These are phyloP conservation scores for Allantophomopsis cytisporea DNA, from an alignment of 2,329 filamentous ascomycete species.

Conservation along the genomic window DNA sequence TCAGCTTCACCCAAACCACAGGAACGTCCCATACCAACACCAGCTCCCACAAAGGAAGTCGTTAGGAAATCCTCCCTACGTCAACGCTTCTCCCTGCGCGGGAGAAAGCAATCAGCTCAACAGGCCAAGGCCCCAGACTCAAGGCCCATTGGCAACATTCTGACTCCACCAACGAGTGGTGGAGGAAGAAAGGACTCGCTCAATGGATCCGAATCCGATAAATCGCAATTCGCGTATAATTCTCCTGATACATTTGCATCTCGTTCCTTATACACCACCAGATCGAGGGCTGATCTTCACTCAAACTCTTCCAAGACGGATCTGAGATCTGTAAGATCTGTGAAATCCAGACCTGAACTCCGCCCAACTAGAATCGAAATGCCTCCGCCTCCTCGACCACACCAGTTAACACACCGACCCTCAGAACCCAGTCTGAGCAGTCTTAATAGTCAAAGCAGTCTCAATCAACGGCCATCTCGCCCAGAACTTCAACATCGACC, in stretches of 20 bases:
- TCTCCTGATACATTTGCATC: no score
- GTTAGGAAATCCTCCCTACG: conserved; percentile 11
- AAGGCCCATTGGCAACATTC: background rate
- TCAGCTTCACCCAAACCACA: conserved; percentile 5
- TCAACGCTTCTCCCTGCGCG: conserved; percentile 15
- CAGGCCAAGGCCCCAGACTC: background rate
- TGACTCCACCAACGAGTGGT: background rate
- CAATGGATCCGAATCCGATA: no score
- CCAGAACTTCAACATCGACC: background rate
- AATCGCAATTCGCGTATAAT: no score
- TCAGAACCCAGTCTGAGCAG: background rate
- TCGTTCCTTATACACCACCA: no score
- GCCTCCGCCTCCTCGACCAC: no score
- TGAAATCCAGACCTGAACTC: no score
- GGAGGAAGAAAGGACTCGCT: background rate
- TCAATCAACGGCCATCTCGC: background rate
- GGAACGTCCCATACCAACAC: conserved; percentile 1
- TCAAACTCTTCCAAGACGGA: no score
- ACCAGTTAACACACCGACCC: background rate
- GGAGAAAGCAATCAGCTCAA: conserved; percentile 7
- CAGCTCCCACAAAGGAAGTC: conserved; percentile 9
- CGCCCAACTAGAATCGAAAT: no score
- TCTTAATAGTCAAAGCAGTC: background rate
- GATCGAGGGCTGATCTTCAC: no score
- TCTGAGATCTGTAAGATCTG: no score